Conservation (phyloP, 495 filamentous ascomycete species). For the Corynascus novoguineensis region DNA sequence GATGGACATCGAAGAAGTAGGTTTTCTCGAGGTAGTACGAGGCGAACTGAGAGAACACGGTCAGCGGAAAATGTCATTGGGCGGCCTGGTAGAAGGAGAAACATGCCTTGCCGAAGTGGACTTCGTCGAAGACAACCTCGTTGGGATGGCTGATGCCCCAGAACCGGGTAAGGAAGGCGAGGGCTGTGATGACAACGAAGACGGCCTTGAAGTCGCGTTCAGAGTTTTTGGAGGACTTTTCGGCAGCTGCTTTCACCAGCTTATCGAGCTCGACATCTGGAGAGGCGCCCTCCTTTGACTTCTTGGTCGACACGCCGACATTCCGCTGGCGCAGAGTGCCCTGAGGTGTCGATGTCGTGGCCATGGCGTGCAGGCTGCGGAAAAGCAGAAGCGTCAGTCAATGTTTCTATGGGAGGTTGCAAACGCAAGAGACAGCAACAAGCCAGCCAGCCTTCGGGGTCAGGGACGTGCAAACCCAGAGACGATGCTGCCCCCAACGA, state of each 20-base stretch:
- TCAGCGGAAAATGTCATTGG: conserved; percentile 8
- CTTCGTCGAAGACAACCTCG: conserved; percentile 98
- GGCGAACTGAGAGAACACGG: conserved; percentile 59
- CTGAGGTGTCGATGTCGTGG: conserved; percentile 35
- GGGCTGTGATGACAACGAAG: conserved; percentile 65
- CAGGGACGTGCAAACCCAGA: background rate
- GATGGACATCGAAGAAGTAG: conserved; percentile 99
- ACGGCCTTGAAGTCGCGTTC: conserved; percentile 86
- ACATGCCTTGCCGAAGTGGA: conserved; percentile 97
- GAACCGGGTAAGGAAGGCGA: conserved; percentile 89
- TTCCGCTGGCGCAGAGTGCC: conserved; percentile 52
- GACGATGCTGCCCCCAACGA: background rate
- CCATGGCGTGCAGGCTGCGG: conserved; percentile 32
- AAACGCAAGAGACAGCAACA: background rate
- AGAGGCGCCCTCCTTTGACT: conserved; percentile 37
- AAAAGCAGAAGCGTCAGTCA: background rate
- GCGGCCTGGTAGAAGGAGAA: background rate
- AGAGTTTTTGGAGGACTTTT: conserved; percentile 19
- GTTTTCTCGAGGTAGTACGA: conserved; percentile 96
- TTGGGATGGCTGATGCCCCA: conserved; percentile 91
- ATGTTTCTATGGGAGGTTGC: background rate
- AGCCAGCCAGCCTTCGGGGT: background rate
- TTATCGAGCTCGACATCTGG: conserved; percentile 46
- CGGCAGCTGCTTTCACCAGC: conserved; percentile 30
- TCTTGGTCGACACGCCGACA: conserved; percentile 41